Conservation (phyloP, 2,329 filamentous ascomycete genomes). For the Pseudogymnoascus sp. region DNA sequence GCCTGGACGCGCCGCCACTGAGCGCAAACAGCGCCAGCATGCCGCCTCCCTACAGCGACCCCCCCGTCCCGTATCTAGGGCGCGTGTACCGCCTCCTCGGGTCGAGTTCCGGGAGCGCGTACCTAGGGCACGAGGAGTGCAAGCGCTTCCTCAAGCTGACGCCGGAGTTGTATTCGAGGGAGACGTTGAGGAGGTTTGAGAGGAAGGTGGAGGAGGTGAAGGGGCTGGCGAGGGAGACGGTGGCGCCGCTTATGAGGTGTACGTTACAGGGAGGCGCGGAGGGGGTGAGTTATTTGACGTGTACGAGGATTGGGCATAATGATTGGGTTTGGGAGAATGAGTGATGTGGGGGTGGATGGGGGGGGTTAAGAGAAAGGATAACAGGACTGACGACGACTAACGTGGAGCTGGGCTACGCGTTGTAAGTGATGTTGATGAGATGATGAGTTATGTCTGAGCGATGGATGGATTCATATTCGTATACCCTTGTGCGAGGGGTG, state of each 20-base stretch:
- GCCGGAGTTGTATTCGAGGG: slow-evolving; percentile 73
- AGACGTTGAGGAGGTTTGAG: slow-evolving; percentile 81
- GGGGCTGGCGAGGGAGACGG: slow-evolving; percentile 68
- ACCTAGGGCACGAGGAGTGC: slow-evolving; percentile 77
- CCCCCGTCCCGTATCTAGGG: slow-evolving; percentile 52
- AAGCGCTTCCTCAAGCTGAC: slow-evolving; percentile 82
- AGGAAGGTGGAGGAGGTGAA: slow-evolving; percentile 84
- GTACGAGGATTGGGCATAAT: slow-evolving; percentile 50
- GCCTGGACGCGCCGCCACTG: slow-evolving; percentile 13
- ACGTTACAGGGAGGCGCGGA: slow-evolving; percentile 62
- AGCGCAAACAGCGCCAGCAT: slow-evolving; percentile 25
- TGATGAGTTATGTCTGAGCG: slow-evolving; percentile 5
- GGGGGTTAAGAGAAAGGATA: background rate
- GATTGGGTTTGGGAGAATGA: slow-evolving; percentile 49
- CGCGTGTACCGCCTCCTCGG: slow-evolving; percentile 73
- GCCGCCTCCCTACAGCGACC: slow-evolving; percentile 29
- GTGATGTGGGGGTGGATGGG: background rate
- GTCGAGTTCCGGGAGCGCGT: slow-evolving; percentile 48
- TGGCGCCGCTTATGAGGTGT: slow-evolving; percentile 78
- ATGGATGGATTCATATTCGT: slow-evolving; percentile 2
- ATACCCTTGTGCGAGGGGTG: background rate
- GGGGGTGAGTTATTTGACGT: slow-evolving; percentile 54
- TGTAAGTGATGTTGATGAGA: background rate
- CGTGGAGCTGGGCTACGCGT: background rate
- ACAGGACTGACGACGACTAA: background rate